These are phyloP conservation scores for Yarrowia alimentaria DNA, from an alignment of 805 yeast species.

Conservation along the genomic window DNA sequence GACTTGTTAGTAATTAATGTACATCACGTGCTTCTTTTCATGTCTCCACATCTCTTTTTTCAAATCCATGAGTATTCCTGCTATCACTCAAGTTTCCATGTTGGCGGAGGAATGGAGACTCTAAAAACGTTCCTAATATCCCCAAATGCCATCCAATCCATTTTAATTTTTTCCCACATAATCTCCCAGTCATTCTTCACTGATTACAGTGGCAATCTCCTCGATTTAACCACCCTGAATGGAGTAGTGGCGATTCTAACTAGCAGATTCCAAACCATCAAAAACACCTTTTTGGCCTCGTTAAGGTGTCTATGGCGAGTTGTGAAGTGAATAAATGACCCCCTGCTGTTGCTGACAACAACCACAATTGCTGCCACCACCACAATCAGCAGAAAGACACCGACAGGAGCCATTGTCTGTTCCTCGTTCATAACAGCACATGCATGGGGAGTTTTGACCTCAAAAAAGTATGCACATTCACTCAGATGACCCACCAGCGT, in stretches of 20 bases:
- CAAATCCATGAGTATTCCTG: too few relatives aligned
- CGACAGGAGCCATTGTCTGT: slow-evolving; percentile 50
- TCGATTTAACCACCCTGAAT: background rate
- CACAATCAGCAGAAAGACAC: slow-evolving; percentile 61
- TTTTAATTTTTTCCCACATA: too few relatives aligned
- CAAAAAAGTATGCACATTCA: slow-evolving; percentile 81
- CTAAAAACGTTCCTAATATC: too few relatives aligned
- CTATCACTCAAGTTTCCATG: too few relatives aligned
- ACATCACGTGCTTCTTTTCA: too few relatives aligned
- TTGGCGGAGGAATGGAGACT: too few relatives aligned
- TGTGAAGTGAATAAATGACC: too few relatives aligned
- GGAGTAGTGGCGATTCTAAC: slow-evolving; percentile 7
- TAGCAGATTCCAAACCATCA: background rate
- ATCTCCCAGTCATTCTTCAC: background rate
- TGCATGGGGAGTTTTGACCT: slow-evolving; percentile 79
- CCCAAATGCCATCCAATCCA: too few relatives aligned
- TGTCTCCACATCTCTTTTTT: too few relatives aligned
- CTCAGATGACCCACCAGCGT: slow-evolving; percentile 67
- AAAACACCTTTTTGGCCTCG: background rate
- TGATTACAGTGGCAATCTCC: slow-evolving; percentile 8
- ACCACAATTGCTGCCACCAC: slow-evolving; percentile 43
- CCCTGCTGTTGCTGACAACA: background rate
- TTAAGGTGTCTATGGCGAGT: too few relatives aligned
- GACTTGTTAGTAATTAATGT: too few relatives aligned
- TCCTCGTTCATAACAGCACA: slow-evolving; percentile 75